Base-by-base conservation (phyloP, 2,329 filamentous ascomycete genomes). In the Diaporthe sp. region DNA sequence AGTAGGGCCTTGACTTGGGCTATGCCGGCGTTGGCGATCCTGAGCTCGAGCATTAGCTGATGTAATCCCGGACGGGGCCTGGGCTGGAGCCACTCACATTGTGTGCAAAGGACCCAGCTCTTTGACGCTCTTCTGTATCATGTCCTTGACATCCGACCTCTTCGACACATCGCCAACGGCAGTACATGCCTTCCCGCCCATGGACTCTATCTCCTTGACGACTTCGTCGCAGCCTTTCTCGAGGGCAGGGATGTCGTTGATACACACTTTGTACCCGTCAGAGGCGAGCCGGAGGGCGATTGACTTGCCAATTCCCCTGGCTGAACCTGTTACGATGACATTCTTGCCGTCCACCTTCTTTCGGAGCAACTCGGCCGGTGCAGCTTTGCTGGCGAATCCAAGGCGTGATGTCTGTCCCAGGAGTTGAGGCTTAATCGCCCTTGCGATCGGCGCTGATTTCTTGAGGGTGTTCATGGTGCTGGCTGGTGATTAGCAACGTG, bases 251-350 rank as follows among this genome's bases (percentile, higher is more conserved):
- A 93, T 84, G 78, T 94, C 92, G 80, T 93, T 93, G 77, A 94
- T 85, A 79, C 90, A 92, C 68, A 94, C 85, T 78, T 91, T 87
- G 83, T 93, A 94, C 72, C 92, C 92, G 77, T 94, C 92, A 31
- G 86, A 83, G 8, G 92, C 92, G 22, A 94, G 86, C 3, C 92
- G 90, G 10, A 92, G 83, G 25, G 91, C 92, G 72, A 93, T 92
- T 28, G 90, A 87, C 79, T 89, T 90, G 63, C 91, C 91, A 77
- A 91, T 92, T 28, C 79, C 80, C 31, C 77, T 79, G n/a, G 76
- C 78, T 76, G 82, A 84, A 74, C 79, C 79, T 7, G 79, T 81
- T 34, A 80, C 79, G 53, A 80, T 79, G 47, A 67, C 75, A 39
- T 37, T 75, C 37, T 71, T 71, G 58, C 68, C 67, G 15, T 76